phyloP scores from a whole-genome alignment of 1,284 basidiomycete genomes.

The Neonothopanus nambi region DNA sequence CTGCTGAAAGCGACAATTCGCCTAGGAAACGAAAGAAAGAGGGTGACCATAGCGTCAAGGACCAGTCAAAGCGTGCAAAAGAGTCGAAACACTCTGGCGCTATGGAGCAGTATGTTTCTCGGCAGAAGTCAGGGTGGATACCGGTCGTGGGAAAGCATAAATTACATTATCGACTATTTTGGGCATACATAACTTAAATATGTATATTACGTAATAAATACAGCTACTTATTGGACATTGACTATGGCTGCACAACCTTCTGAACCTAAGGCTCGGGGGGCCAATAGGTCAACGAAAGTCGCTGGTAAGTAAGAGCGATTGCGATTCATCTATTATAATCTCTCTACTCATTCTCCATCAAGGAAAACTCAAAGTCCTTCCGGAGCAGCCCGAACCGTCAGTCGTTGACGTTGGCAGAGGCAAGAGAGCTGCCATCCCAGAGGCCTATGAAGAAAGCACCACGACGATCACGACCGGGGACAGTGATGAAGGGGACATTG shows the following conservation, averaged over 20 bases:
- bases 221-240: too few species aligned
- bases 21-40: too few species aligned
- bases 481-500: conserved; percentile 73
- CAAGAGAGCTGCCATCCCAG: conserved; percentile 24
- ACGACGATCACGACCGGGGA: conserved; percentile 58
- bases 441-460: conserved; percentile 45
- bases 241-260: background rate
- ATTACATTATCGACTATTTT: too few species aligned
- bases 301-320: conserved; percentile 34
- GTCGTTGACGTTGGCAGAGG: conserved; percentile 29
- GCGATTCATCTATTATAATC: background rate
- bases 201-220: too few species aligned
- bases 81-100: too few species aligned
- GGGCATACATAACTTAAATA: too few species aligned
- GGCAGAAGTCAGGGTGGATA: too few species aligned
- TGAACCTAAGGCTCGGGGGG: conserved; percentile 60
- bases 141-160: too few species aligned
- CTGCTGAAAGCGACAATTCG: too few species aligned
- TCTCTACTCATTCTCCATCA: background rate
- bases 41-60: too few species aligned
- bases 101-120: too few species aligned
- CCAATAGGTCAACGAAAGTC: conserved; percentile 85
- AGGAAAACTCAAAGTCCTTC: conserved; percentile 90
- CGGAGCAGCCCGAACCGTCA: conserved; percentile 80
- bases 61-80: too few species aligned